These are phyloP conservation scores for Penicillium lividum DNA, from an alignment of 495 filamentous ascomycete genomes.

Conservation along the genomic window DNA sequence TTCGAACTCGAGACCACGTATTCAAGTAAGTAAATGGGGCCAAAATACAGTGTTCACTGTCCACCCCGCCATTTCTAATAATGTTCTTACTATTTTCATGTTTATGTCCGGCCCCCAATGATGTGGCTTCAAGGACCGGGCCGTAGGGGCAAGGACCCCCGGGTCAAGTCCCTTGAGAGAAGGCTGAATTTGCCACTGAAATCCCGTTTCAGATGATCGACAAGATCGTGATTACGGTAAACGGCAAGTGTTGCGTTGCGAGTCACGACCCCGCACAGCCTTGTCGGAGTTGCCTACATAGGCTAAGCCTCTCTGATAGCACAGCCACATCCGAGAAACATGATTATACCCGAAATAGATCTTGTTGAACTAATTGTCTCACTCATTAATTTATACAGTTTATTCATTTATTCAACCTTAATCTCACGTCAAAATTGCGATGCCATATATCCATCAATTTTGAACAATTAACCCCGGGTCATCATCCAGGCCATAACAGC, in stretches of 20 bases:
- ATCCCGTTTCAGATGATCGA: neutral
- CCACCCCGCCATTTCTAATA: too few species aligned
- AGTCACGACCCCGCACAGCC: neutral
- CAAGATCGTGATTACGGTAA: neutral
- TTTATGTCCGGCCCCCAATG: neutral
- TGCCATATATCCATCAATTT: neutral
- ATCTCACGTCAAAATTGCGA: neutral
- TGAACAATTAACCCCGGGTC: neutral
- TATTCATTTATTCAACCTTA: neutral
- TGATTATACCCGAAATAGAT: neutral
- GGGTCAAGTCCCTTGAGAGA: neutral
- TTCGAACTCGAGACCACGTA: too few species aligned
- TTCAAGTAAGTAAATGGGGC: too few species aligned
- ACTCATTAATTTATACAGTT: neutral
- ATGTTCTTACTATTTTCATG: neutral
- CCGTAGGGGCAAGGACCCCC: neutral
- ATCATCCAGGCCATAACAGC: slow-evolving; percentile 21
- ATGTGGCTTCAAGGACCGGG: neutral
- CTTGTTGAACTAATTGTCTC: neutral
- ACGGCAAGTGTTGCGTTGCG: neutral
- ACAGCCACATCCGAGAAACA: neutral
- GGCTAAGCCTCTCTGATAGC: neutral
- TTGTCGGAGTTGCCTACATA: neutral
- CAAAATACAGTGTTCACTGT: too few species aligned
- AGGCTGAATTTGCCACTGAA: neutral